These are phyloP conservation scores for Chimonanthus praecox DNA, from an alignment of 164 flowering plant genomes.

Conservation along the genomic window DNA sequence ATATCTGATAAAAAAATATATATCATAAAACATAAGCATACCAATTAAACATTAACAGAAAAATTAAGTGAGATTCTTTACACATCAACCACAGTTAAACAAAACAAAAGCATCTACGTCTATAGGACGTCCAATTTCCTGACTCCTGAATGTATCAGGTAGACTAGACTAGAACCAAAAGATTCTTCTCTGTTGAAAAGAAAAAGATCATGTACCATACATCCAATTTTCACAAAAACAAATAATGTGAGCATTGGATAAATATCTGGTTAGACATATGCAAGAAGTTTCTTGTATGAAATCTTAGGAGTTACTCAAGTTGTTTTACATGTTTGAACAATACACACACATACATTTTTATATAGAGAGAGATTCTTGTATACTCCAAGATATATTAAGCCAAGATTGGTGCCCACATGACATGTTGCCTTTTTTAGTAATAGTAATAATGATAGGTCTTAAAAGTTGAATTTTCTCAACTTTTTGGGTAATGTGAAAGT, in stretches of 20 bases:
- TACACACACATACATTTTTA: no score
- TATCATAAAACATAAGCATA: neutral
- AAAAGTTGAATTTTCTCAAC: no score
- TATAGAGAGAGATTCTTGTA: no score
- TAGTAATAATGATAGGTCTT: no score
- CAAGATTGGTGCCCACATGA: neutral
- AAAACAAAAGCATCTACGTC: no score
- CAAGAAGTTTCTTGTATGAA: neutral
- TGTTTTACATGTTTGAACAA: no score
- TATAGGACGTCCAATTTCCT: neutral
- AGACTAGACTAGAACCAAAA: neutral
- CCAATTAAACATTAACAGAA: neutral
- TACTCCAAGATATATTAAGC: no score
- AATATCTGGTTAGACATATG: no score
- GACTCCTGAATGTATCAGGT: neutral
- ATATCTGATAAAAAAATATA: constrained; percentile 42
- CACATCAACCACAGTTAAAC: neutral
- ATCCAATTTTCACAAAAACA: neutral
- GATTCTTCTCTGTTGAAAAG: neutral
- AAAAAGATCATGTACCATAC: neutral
- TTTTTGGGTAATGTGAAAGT: no score
- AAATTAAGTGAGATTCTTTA: neutral
- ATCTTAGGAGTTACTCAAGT: neutral
- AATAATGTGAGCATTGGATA: neutral
- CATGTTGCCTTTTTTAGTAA: neutral